Evolutionary conservation across 305 asterid species (phyloP).

Genomic region (Plantago lanceolata): DNA sequence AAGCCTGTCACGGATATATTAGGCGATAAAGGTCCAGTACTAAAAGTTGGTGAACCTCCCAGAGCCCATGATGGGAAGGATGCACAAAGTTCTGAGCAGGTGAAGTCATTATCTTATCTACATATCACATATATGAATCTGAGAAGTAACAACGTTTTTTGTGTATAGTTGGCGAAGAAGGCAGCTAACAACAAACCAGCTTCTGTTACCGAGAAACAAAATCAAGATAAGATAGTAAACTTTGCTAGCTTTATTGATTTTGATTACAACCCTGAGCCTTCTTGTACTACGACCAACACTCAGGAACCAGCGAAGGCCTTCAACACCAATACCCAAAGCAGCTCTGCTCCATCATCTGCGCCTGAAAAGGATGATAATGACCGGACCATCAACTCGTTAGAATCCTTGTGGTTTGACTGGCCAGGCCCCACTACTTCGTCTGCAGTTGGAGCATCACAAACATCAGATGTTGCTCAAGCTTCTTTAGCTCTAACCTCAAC

Average conservation of each 20-base stretch:
- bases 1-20: constrained; percentile 35
- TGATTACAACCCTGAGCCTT: constrained; percentile 43
- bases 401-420: constrained; percentile 51
- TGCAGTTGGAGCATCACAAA: constrained; percentile 20
- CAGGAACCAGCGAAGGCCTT: constrained; percentile 27
- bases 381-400: constrained; percentile 37
- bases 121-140: neutral
- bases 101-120: constrained; percentile 23
- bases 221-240: constrained; percentile 27
- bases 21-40: constrained; percentile 37
- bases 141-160: neutral
- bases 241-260: constrained; percentile 61
- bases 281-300: constrained; percentile 23
- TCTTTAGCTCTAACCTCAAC: constrained; percentile 23
- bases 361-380: constrained; percentile 30
- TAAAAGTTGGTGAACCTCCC: constrained; percentile 40
- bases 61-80: constrained; percentile 30
- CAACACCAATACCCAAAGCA: constrained; percentile 22
- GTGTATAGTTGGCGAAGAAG: constrained; percentile 36
- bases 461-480: neutral
- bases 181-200: constrained; percentile 27
- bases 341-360: constrained; percentile 27
- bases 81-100: constrained; percentile 40
- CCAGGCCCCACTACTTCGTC: constrained; percentile 34
- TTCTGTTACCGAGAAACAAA: constrained; percentile 24